Evolutionary conservation across 2,329 filamentous ascomycete species (phyloP).

Genomic region (Aspergillus hortae): DNA sequence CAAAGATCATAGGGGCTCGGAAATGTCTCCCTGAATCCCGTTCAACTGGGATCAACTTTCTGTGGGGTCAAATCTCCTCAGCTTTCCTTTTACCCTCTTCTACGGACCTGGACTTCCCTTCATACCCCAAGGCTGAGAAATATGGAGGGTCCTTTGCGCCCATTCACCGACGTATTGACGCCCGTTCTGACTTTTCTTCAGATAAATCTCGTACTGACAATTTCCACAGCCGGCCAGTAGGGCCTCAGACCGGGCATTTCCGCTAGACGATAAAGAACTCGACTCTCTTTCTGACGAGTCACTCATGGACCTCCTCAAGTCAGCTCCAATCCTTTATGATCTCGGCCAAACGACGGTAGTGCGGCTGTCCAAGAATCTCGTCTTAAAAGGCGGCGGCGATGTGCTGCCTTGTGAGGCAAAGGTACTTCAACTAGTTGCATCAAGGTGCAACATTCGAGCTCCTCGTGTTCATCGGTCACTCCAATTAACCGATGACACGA

Average conservation of each 20-base stretch:
- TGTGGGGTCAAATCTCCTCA: too few relatives aligned
- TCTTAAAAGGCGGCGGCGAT: slow-evolving; percentile 21
- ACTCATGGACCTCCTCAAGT: slow-evolving; percentile 8
- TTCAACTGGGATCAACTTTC: too few relatives aligned
- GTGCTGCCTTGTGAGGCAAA: slow-evolving; percentile 21
- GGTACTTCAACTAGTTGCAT: slow-evolving; percentile 17
- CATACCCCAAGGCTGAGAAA: too few relatives aligned
- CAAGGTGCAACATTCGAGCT: slow-evolving; percentile 17
- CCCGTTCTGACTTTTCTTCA: background rate
- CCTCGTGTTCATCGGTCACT: slow-evolving; percentile 22
- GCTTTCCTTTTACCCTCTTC: too few relatives aligned
- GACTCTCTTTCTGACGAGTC: slow-evolving; percentile 12
- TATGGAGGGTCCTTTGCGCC: background rate
- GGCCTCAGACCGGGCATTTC: slow-evolving; percentile 5
- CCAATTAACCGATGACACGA: slow-evolving; percentile 12
- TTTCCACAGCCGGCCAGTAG: slow-evolving; percentile 3
- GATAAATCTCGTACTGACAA: slow-evolving; percentile 1
- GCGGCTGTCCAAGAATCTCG: slow-evolving; percentile 18
- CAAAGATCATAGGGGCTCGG: too few relatives aligned
- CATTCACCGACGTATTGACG: slow-evolving; percentile 5
- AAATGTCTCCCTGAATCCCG: too few relatives aligned
- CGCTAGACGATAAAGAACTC: slow-evolving; percentile 12
- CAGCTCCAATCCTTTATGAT: slow-evolving; percentile 15
- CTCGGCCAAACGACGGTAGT: slow-evolving; percentile 20
- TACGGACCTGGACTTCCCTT: too few relatives aligned